A percentile compares a stretch with the other conserved stretches of the same genome.
phyloP scores from a whole-genome alignment of 2,329 filamentous ascomycete species.

The Orbilia javanica region DNA sequence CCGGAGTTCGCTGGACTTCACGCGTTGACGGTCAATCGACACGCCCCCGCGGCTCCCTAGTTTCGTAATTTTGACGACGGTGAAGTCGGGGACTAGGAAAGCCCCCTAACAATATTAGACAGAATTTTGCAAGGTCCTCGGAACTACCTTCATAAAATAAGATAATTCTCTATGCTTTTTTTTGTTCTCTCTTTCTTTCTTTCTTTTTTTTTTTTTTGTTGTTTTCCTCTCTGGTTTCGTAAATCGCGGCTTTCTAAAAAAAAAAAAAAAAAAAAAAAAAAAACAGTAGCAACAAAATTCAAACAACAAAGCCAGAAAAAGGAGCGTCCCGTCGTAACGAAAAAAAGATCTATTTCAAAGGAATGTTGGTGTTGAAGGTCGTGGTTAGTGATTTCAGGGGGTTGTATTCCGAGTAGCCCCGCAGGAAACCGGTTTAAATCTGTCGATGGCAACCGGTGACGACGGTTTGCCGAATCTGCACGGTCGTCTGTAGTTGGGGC shows the following conservation, averaged over 20 bases:
- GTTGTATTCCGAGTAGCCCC: constrained; percentile 54
- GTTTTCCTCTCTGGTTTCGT: constrained; percentile 6
- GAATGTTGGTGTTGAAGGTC: constrained; percentile 33
- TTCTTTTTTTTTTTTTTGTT: background rate
- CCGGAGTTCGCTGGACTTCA: constrained; percentile 55
- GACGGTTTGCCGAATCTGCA: constrained; percentile 49
- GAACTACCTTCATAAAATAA: constrained; percentile 56
- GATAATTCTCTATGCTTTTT: constrained; percentile 28
- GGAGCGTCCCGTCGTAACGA: constrained; percentile 51
- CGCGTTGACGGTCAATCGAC: constrained; percentile 58
- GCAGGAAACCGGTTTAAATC: constrained; percentile 54
- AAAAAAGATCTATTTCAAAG: constrained; percentile 37
- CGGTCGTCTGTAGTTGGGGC: constrained; percentile 37
- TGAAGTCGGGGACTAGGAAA: constrained; percentile 56
- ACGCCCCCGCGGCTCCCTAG: constrained; percentile 58
- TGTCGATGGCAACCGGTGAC: constrained; percentile 52
- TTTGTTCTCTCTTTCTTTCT: too few relatives aligned
- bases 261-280: too few relatives aligned
- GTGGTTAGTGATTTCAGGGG: constrained; percentile 45
- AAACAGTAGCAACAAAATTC: constrained; percentile 24
- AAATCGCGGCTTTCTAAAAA: constrained; percentile 19
- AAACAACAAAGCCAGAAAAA: constrained; percentile 20
- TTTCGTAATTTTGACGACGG: constrained; percentile 59
- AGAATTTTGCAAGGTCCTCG: constrained; percentile 51
- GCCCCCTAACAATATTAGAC: constrained; percentile 56